A percentile compares a stretch with the other conserved stretches of the same genome.
phyloP scores from a whole-genome alignment of 768 basidiomycete species.

The Psilocybe cubensis region DNA sequence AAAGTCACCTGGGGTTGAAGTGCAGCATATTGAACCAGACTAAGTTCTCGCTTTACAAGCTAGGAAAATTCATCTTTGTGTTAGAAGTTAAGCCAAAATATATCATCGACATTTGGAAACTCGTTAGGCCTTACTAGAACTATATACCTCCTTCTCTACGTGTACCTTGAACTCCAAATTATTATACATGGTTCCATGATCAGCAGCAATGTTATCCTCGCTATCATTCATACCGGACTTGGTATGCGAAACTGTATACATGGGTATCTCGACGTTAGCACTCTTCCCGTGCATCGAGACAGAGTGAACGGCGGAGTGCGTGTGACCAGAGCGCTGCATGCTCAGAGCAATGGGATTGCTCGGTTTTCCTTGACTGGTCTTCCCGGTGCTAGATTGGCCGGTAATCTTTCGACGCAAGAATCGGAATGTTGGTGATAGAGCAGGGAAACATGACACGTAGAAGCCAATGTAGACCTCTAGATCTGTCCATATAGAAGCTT shows the following conservation, averaged over 20 bases:
- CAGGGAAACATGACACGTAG: constrained; percentile 2
- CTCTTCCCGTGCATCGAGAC: not conserved
- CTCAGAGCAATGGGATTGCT: constrained; percentile 1
- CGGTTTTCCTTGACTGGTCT: constrained; percentile 2
- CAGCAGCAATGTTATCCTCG: constrained; percentile 2
- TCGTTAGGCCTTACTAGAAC: constrained; percentile 3
- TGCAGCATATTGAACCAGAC: no score
- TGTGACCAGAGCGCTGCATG: constrained; percentile 3
- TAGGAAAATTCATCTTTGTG: no score
- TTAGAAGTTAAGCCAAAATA: no score
- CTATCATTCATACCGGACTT: constrained; percentile 1
- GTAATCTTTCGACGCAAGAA: not conserved
- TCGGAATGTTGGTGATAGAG: not conserved
- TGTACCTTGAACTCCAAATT: constrained; percentile 4
- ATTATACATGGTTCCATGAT: not conserved
- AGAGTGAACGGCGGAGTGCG: not conserved
- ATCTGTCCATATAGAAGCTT: constrained; percentile 1
- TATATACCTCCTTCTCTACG: constrained; percentile 6
- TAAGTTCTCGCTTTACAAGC: no score
- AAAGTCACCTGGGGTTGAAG: no score
- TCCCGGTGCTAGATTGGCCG: not conserved
- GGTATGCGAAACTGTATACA: constrained; percentile 1
- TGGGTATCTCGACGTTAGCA: not conserved
- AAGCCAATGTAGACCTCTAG: constrained; percentile 5
- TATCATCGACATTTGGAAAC: no score